Base-by-base conservation (phyloP, 805 yeast genomes). In the Myxozyma mucilagina region DNA sequence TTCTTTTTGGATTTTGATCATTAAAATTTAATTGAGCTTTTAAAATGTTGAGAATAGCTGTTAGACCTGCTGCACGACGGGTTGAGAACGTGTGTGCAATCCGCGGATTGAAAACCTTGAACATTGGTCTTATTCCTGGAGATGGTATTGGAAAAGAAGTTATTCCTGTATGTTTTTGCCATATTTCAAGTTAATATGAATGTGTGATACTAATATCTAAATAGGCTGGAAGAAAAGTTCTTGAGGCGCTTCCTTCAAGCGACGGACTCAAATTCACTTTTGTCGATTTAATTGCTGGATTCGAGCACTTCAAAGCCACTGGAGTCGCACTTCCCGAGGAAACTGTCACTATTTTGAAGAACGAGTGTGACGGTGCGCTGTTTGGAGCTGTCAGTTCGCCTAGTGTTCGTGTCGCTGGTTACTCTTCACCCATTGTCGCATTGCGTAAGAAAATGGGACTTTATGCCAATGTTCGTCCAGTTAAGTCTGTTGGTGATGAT, bases 381-480 rank as follows among this genome's bases (percentile, higher is more conserved):
- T 94, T 94, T 71, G 99, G 99, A 69, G 97, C 99, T 59, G 99
- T 94, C 57, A 90, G 76, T 51, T 91, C 97, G 18, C 99, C 99
- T 68, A 82, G 96, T 48, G 85, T 87, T 70, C 91, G 91, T 78
- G 98, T 94, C 49, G 94, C 83, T 50, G 99, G 99, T 56, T 94
- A 94, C 80, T 92, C 97, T 18, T 93, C 98, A 35, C 99, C 99
- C 69, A 93, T 94, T 75, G 99, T 94, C 57, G 98, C 98, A n/a
- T 82, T 94, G 72, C 87, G 99, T 80, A 94, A 93, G 84, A 89
- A 89, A 76, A 73, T 94, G 76, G 97, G 97, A 8, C 80, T 94
- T 56, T 94, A 89, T 75, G 99, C 99, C 70, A 94, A 94, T 70
- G 97, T 94, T 54, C 88, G 99, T 75, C 99, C 99, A 3, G 98